These are phyloP conservation scores for Jaapia argillacea DNA, from an alignment of 768 basidiomycete species.

Conservation along the genomic window DNA sequence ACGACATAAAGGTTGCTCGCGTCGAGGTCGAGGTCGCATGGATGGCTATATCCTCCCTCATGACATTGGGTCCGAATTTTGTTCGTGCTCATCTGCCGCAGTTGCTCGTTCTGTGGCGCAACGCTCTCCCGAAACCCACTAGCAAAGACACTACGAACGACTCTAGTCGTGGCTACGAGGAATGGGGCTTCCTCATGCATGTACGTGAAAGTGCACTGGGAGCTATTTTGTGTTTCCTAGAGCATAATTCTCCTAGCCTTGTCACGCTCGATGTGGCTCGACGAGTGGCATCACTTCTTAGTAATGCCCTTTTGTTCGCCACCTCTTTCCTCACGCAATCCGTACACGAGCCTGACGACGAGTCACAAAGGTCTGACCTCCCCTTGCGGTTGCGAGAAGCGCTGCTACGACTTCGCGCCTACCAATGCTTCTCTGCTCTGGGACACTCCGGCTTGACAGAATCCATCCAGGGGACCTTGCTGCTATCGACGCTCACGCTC, in stretches of 20 bases:
- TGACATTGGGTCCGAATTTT: constrained; percentile 90
- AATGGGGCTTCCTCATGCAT: constrained; percentile 88
- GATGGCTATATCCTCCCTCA: constrained; percentile 83
- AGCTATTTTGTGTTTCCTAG: constrained; percentile 81
- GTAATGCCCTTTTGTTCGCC: constrained; percentile 85
- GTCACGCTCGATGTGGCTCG: constrained; percentile 89
- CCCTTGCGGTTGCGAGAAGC: constrained; percentile 72
- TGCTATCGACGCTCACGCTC: constrained; percentile 72
- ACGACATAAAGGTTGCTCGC: constrained; percentile 72
- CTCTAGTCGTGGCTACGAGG: constrained; percentile 54
- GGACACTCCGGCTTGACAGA: constrained; percentile 76
- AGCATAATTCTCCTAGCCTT: constrained; percentile 63
- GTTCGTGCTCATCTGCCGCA: constrained; percentile 91
- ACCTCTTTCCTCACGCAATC: constrained; percentile 71
- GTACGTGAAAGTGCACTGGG: constrained; percentile 87
- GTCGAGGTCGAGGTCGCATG: constrained; percentile 91
- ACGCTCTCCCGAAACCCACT: constrained; percentile 91
- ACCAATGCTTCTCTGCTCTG: constrained; percentile 81
- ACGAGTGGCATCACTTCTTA: constrained; percentile 75
- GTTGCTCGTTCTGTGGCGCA: constrained; percentile 92
- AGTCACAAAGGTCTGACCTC: constrained; percentile 31
- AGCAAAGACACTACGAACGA: constrained; percentile 65
- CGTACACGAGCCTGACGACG: constrained; percentile 51
- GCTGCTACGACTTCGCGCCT: constrained; percentile 73
- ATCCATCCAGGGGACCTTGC: constrained; percentile 65